Conservation (phyloP, 768 basidiomycete species). For the Trametes punicea region DNA sequence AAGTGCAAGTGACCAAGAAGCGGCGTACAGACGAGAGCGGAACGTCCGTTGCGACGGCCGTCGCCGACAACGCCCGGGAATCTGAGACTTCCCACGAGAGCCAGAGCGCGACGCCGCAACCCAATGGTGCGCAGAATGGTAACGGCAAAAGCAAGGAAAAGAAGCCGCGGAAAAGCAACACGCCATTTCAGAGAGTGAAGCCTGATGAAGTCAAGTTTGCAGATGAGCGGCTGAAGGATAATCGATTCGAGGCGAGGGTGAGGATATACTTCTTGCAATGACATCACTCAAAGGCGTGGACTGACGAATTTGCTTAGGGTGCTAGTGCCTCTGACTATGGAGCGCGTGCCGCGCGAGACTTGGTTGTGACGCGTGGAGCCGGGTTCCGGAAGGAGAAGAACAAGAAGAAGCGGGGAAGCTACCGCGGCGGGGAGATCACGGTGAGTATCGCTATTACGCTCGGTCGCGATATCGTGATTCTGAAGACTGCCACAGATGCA, state of each 20-base stretch:
- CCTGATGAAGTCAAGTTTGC: slow-evolving; percentile 50
- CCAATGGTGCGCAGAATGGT: background rate
- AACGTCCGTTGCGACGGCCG: slow-evolving; percentile 44
- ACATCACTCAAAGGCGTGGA: background rate
- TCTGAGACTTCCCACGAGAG: slow-evolving; percentile 1
- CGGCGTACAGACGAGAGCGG: slow-evolving; percentile 53
- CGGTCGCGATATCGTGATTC: background rate
- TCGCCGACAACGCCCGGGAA: background rate
- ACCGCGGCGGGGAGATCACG: slow-evolving; percentile 93
- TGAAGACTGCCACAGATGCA: slow-evolving; percentile 48
- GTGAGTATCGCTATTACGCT: slow-evolving; percentile 40
- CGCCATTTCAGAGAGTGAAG: slow-evolving; percentile 81
- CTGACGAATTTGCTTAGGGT: slow-evolving; percentile 38
- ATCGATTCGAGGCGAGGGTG: slow-evolving; percentile 80
- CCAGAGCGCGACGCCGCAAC: background rate
- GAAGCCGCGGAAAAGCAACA: slow-evolving; percentile 41
- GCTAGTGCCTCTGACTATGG: slow-evolving; percentile 82
- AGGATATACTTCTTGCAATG: slow-evolving; percentile 26
- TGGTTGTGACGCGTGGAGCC: slow-evolving; percentile 90
- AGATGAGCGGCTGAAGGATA: slow-evolving; percentile 56
- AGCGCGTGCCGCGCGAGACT: slow-evolving; percentile 74
- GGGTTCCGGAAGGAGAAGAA: slow-evolving; percentile 99
- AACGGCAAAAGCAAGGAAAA: slow-evolving; percentile 25
- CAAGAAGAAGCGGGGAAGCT: slow-evolving; percentile 97
- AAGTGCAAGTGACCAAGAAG: slow-evolving; percentile 50